These are phyloP conservation scores for Geranium incanum DNA, from an alignment of 441 rosid species.

Conservation along the genomic window DNA sequence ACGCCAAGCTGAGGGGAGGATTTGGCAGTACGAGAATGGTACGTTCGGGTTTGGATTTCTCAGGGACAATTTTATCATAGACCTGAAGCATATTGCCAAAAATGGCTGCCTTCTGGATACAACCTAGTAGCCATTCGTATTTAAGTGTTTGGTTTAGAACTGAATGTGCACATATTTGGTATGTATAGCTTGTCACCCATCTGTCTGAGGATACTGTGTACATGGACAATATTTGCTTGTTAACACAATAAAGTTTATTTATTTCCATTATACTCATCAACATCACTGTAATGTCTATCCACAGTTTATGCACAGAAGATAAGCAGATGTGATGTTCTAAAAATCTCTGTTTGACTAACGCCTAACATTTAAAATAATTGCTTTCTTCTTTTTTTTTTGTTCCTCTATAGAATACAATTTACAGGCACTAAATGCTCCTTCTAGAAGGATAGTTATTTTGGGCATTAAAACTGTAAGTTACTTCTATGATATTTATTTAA, in stretches of 20 bases:
- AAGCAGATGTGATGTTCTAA: no score
- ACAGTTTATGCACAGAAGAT: no score
- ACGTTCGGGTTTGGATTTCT: slow-evolving; percentile 81
- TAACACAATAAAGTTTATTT: background rate
- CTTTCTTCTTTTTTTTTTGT: no score
- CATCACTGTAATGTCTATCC: no score
- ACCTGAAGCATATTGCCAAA: slow-evolving; percentile 53
- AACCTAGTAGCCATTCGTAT: background rate
- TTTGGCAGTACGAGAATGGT: slow-evolving; percentile 70
- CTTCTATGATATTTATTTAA: no score
- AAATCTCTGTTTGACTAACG: no score
- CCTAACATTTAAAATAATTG: no score
- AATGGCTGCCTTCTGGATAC: slow-evolving; percentile 55
- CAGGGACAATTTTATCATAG: slow-evolving; percentile 51
- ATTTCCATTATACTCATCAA: background rate
- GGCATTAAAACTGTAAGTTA: no score
- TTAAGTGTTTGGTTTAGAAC: background rate
- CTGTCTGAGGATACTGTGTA: background rate
- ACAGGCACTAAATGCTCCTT: no score
- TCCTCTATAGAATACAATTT: no score
- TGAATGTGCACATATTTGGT: background rate
- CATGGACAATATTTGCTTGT: background rate
- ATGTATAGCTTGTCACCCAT: background rate
- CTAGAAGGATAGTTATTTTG: no score
- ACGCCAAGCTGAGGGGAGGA: slow-evolving; percentile 57